phyloP scores from a whole-genome alignment of 805 yeast genomes.

The Teunomyces cretensis region DNA sequence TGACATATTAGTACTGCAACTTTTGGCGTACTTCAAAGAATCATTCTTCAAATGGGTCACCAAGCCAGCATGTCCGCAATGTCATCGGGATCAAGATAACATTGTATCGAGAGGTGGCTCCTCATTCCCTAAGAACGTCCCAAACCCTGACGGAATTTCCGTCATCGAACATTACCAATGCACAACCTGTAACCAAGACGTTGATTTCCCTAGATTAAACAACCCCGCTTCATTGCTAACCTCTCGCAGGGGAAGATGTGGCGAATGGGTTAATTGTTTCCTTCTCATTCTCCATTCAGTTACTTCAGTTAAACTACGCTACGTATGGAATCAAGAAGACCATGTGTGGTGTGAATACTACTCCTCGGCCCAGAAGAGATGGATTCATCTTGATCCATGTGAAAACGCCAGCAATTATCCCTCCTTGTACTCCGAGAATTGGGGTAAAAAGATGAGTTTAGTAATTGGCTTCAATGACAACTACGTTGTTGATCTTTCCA shows the following conservation, averaged over 20 bases:
- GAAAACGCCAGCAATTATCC: slow-evolving; percentile 87
- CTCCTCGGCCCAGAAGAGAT: slow-evolving; percentile 55
- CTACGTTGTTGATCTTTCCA: slow-evolving; percentile 69
- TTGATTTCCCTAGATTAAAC: slow-evolving; percentile 77
- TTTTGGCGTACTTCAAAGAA: slow-evolving; percentile 55
- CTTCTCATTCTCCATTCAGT: slow-evolving; percentile 66
- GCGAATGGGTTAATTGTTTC: slow-evolving; percentile 93
- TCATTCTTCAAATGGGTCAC: slow-evolving; percentile 85
- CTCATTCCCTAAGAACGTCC: slow-evolving; percentile 30
- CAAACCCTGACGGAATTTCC: slow-evolving; percentile 46
- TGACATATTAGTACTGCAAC: slow-evolving; percentile 34
- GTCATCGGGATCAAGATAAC: slow-evolving; percentile 43
- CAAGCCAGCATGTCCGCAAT: slow-evolving; percentile 57
- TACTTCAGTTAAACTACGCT: slow-evolving; percentile 52
- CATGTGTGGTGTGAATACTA: slow-evolving; percentile 96
- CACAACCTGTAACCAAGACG: slow-evolving; percentile 40
- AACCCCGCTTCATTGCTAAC: slow-evolving; percentile 60
- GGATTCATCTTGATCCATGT: slow-evolving; percentile 91
- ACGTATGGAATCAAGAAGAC: slow-evolving; percentile 87
- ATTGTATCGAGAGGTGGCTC: slow-evolving; percentile 38
- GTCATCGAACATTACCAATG: slow-evolving; percentile 68
- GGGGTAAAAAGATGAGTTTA: slow-evolving; percentile 95
- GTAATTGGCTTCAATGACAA: slow-evolving; percentile 65
- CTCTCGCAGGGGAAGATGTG: slow-evolving; percentile 79
- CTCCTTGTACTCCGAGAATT: slow-evolving; percentile 68